These are phyloP conservation scores for Torrubiella hemipterigena DNA, from an alignment of 2,329 filamentous ascomycete species.

Conservation along the genomic window DNA sequence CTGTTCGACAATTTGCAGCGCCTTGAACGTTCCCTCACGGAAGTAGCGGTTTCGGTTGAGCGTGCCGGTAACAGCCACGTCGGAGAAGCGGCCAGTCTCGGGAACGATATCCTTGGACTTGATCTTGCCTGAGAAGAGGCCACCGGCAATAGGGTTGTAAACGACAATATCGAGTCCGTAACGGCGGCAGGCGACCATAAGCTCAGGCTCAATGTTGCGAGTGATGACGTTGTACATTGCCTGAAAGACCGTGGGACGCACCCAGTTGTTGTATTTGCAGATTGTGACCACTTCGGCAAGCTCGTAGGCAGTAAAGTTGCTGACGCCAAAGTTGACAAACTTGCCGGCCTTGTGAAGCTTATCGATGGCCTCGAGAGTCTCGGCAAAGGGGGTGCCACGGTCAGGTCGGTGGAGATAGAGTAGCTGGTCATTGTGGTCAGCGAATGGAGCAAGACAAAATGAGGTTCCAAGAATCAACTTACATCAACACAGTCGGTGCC, in stretches of 20 bases:
- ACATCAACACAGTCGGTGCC: constrained; percentile 62
- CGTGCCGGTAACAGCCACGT: constrained; percentile 37
- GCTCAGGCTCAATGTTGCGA: constrained; percentile 61
- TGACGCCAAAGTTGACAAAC: constrained; percentile 68
- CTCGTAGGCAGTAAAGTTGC: constrained; percentile 79
- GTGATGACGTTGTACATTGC: constrained; percentile 81
- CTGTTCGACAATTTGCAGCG: constrained; percentile 55
- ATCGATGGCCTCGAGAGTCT: constrained; percentile 67
- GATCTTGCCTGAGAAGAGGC: constrained; percentile 70
- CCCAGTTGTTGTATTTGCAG: constrained; percentile 70
- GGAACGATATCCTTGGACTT: constrained; percentile 53
- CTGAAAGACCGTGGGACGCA: constrained; percentile 74
- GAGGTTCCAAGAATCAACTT: constrained; percentile 13
- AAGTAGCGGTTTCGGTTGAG: constrained; percentile 62
- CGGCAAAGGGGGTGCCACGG: constrained; percentile 59
- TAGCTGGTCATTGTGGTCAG: constrained; percentile 12
- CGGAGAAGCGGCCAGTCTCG: constrained; percentile 57
- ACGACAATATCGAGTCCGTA: constrained; percentile 71
- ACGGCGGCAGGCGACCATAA: constrained; percentile 60
- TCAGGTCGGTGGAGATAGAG: constrained; percentile 31
- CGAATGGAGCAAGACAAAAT: not conserved
- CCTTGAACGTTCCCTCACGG: constrained; percentile 50
- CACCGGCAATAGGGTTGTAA: constrained; percentile 74
- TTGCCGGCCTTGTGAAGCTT: constrained; percentile 78
- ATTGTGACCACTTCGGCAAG: constrained; percentile 75